phyloP scores from a whole-genome alignment of 176 grass and related monocot species.

The Cocos nucifera region DNA sequence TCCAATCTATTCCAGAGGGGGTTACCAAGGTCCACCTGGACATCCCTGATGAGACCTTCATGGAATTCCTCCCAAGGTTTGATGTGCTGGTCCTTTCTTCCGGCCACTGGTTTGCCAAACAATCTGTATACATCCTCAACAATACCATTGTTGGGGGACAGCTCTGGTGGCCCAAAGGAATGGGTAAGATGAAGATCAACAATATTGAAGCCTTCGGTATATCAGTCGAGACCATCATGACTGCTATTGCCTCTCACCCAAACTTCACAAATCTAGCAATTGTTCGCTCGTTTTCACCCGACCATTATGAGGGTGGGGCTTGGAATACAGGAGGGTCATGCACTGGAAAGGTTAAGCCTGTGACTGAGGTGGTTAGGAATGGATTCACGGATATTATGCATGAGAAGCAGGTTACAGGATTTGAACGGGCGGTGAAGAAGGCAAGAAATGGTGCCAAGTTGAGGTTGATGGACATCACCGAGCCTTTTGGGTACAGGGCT shows the following conservation, averaged over 20 bases:
- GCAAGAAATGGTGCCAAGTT: constrained; percentile 34
- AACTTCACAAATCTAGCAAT: constrained; percentile 77
- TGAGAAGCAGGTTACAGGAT: constrained; percentile 52
- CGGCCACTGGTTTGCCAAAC: constrained; percentile 89
- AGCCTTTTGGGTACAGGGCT: constrained; percentile 56
- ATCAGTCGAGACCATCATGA: constrained; percentile 66
- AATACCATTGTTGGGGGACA: constrained; percentile 64
- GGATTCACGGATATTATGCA: constrained; percentile 76
- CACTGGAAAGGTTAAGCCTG: constrained; percentile 63
- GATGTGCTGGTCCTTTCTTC: constrained; percentile 92
- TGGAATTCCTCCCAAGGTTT: constrained; percentile 65
- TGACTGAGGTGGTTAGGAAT: constrained; percentile 44
- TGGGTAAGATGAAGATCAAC: constrained; percentile 68
- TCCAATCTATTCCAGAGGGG: constrained; percentile 47
- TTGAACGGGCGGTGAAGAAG: constrained; percentile 51
- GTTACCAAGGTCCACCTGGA: constrained; percentile 84
- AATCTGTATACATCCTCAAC: constrained; percentile 62
- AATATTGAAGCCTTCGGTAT: constrained; percentile 72
- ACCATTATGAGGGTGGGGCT: constrained; percentile 86
- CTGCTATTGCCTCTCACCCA: constrained; percentile 53
- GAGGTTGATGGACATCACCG: constrained; percentile 85
- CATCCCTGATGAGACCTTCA: constrained; percentile 66
- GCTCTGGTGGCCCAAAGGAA: constrained; percentile 67
- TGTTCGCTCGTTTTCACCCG: constrained; percentile 73
- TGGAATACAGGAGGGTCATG: constrained; percentile 93